A percentile compares a stretch with the other conserved stretches of the same genome.
phyloP scores from a whole-genome alignment of 345 rosid genomes.

The Schrenkiella parvula region DNA sequence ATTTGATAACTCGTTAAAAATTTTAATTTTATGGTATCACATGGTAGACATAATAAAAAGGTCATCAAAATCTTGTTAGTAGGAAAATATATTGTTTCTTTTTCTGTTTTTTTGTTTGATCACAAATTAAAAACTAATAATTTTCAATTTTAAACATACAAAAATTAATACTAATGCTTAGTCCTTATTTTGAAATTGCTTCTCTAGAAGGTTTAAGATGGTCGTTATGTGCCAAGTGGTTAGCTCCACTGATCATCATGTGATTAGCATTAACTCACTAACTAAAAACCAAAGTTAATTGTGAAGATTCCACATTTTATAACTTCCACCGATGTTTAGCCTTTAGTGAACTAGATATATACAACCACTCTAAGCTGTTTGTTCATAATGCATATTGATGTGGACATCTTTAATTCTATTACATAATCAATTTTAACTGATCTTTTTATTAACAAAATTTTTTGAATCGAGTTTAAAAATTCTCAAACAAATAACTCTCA shows the following conservation, averaged over 20 bases:
- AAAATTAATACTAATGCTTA: background rate
- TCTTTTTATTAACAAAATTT: no score
- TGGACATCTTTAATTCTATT: background rate
- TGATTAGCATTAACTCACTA: slow-evolving; percentile 22
- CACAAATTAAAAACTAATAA: background rate
- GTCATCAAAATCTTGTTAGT: background rate
- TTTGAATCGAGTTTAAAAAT: no score
- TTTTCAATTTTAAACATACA: background rate
- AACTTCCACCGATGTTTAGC: background rate
- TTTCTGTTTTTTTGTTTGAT: background rate
- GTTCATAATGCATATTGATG: no score
- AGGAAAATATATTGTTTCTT: background rate
- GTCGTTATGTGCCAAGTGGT: slow-evolving; percentile 4
- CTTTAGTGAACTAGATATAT: background rate
- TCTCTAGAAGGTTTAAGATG: slow-evolving; percentile 16
- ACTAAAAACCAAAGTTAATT: slow-evolving; percentile 22
- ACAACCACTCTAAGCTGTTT: no score
- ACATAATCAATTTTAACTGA: no score
- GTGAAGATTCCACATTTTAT: slow-evolving; percentile 20
- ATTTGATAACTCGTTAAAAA: background rate
- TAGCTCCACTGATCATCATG: slow-evolving; percentile 18
- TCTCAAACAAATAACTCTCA: no score
- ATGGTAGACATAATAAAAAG: background rate
- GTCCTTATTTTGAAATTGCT: background rate
- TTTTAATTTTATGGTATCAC: background rate